Evolutionary conservation across 2,329 filamentous ascomycete genomes (phyloP).

Genomic region (Bipolaris victoriae): DNA sequence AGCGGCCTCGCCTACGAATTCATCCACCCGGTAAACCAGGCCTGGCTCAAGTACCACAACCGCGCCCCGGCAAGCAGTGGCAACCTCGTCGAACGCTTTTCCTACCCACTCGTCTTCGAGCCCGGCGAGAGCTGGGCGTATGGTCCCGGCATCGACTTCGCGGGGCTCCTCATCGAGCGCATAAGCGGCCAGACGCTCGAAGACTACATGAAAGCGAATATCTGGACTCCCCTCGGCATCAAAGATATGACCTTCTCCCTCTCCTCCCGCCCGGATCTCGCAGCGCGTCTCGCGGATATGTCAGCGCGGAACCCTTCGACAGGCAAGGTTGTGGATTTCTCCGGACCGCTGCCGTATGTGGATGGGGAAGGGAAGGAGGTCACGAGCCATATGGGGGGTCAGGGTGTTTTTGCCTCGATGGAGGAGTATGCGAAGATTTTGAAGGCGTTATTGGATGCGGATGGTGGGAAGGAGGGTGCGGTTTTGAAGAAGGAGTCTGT

Average conservation of each 20-base stretch:
- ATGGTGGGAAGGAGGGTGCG: conserved; percentile 36
- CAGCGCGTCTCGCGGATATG: conserved; percentile 38
- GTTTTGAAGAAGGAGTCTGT: conserved; percentile 24
- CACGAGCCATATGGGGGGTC: conserved; percentile 35
- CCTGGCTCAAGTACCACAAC: conserved; percentile 47
- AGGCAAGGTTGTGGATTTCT: conserved; percentile 18
- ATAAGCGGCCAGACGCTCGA: conserved; percentile 58
- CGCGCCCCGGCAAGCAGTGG: conserved; percentile 45
- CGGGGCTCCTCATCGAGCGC: conserved; percentile 53
- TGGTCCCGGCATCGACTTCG: conserved; percentile 57
- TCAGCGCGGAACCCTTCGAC: conserved; percentile 21
- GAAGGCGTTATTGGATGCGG: conserved; percentile 30
- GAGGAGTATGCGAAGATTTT: conserved; percentile 44
- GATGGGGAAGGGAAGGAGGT: conserved; percentile 26
- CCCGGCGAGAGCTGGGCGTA: conserved; percentile 61
- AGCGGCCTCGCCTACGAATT: conserved; percentile 56
- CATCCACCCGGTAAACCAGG: conserved; percentile 48
- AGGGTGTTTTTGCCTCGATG: conserved; percentile 27
- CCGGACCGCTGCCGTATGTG: conserved; percentile 18
- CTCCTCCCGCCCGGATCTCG: conserved; percentile 27
- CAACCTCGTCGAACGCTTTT: conserved; percentile 55
- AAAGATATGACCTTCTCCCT: conserved; percentile 63
- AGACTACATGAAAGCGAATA: conserved; percentile 64
- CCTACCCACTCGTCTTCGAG: conserved; percentile 41
- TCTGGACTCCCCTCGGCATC: conserved; percentile 54